Evolutionary conservation across 2,329 filamentous ascomycete species (phyloP).

Genomic region (Cryphonectria nitschkei): DNA sequence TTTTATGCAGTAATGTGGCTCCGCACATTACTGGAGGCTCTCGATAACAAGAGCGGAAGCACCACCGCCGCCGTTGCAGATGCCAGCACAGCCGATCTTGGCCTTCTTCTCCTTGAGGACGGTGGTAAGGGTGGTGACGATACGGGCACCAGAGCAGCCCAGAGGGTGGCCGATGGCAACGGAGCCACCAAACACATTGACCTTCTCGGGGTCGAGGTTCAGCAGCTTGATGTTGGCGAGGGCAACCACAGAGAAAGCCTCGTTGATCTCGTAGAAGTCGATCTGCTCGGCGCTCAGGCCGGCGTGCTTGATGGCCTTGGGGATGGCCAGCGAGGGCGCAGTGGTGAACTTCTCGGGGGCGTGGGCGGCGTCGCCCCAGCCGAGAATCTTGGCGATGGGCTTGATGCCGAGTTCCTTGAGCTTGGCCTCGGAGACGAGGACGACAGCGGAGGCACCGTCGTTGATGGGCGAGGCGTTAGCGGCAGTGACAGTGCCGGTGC

Average conservation of each 20-base stretch:
- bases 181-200: constrained; percentile 93
- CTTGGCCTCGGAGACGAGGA: constrained; percentile 92
- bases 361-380: constrained; percentile 94
- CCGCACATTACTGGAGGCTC: constrained; percentile 56
- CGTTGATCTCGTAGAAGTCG: constrained; percentile 98
- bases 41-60: constrained; percentile 94
- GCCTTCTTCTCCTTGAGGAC: constrained; percentile 89
- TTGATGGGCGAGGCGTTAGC: constrained; percentile 97
- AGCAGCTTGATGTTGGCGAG: constrained; percentile 96
- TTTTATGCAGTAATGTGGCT: not conserved
- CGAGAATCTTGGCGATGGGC: constrained; percentile 93
- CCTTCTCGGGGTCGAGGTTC: constrained; percentile 76
- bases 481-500: constrained; percentile 86
- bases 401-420: constrained; percentile 89
- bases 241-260: constrained; percentile 96
- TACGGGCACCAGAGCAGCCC: constrained; percentile 90
- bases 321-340: constrained; percentile 88
- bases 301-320: constrained; percentile 96
- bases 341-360: constrained; percentile 95
- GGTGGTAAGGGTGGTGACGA: constrained; percentile 85
- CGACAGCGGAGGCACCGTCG: constrained; percentile 88
- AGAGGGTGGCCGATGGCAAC: constrained; percentile 96
- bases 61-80: constrained; percentile 97
- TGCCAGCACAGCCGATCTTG: constrained; percentile 91
- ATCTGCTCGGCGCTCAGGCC: constrained; percentile 76